These are phyloP conservation scores for Nelumbo lutea DNA, from an alignment of 164 flowering plant species.

Conservation along the genomic window DNA sequence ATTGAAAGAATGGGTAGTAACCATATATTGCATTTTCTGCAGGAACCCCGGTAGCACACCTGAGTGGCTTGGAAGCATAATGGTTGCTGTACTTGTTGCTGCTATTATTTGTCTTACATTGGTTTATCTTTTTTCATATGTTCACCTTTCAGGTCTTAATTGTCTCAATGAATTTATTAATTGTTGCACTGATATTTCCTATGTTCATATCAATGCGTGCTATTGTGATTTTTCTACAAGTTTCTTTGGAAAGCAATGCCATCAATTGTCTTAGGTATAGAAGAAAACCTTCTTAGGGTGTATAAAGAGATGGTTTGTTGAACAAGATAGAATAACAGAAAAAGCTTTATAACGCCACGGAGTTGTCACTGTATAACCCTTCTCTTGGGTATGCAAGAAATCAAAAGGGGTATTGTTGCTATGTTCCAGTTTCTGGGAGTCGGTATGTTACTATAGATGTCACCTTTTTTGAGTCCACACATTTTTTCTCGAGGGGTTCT, in stretches of 20 bases:
- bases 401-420: too few species aligned
- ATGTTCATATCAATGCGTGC: too few species aligned
- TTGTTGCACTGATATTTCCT: not conserved
- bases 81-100: constrained; percentile 51
- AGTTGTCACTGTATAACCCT: too few species aligned
- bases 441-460: too few species aligned
- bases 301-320: too few species aligned
- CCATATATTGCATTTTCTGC: constrained; percentile 14
- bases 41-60: constrained; percentile 91
- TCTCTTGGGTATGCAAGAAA: too few species aligned
- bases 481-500: too few species aligned
- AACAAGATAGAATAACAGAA: too few species aligned
- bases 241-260: not conserved
- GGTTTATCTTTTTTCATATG: constrained; percentile 82
- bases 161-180: not conserved
- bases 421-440: too few species aligned
- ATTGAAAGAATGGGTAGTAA: not conserved
- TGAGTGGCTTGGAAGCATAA: constrained; percentile 69
- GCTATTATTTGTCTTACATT: constrained; percentile 57
- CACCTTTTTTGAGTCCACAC: too few species aligned
- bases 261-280: not conserved
- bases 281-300: not conserved
- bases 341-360: too few species aligned
- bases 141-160: constrained; percentile 78
- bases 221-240: not conserved